phyloP scores from a whole-genome alignment of 2,329 filamentous ascomycete species.

The Penicillium frequentans region DNA sequence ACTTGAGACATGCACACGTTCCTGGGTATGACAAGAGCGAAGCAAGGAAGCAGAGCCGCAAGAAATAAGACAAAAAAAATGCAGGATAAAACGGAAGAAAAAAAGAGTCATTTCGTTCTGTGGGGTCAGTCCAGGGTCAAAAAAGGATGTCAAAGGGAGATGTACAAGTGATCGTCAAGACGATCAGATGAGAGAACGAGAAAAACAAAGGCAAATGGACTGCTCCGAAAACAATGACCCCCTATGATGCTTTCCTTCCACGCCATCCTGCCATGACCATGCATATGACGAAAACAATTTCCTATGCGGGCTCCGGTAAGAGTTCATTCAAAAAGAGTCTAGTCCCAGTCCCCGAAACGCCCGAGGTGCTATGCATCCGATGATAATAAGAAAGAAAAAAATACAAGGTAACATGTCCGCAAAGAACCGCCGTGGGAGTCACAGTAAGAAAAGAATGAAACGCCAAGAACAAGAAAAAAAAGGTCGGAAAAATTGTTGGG shows the following conservation, averaged over 20 bases:
- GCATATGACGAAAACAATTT: slow-evolving; percentile 35
- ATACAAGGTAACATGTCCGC: slow-evolving; percentile 20
- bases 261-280: slow-evolving; percentile 27
- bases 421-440: slow-evolving; percentile 15
- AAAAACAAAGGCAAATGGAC: slow-evolving; percentile 22
- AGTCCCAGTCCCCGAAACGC: slow-evolving; percentile 37
- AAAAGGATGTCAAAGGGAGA: slow-evolving; percentile 1
- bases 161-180: slow-evolving; percentile 8
- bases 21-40: slow-evolving; percentile 19
- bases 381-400: slow-evolving; percentile 29
- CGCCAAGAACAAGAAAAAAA: not conserved
- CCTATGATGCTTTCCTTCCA: slow-evolving; percentile 32
- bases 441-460: slow-evolving; percentile 16
- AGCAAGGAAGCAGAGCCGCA: slow-evolving; percentile 12
- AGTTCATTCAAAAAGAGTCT: slow-evolving; percentile 36
- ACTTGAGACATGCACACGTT: slow-evolving; percentile 22
- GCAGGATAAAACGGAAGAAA: not conserved
- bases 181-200: slow-evolving; percentile 8
- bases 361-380: slow-evolving; percentile 40
- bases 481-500: not conserved
- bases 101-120: slow-evolving; percentile 3
- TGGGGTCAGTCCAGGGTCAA: slow-evolving; percentile 12
- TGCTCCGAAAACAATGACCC: slow-evolving; percentile 26
- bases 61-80: not conserved
- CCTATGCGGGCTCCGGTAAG: slow-evolving; percentile 29